Evolutionary conservation across 495 filamentous ascomycete species (phyloP).

Genomic region (Penicillium maclennaniae): DNA sequence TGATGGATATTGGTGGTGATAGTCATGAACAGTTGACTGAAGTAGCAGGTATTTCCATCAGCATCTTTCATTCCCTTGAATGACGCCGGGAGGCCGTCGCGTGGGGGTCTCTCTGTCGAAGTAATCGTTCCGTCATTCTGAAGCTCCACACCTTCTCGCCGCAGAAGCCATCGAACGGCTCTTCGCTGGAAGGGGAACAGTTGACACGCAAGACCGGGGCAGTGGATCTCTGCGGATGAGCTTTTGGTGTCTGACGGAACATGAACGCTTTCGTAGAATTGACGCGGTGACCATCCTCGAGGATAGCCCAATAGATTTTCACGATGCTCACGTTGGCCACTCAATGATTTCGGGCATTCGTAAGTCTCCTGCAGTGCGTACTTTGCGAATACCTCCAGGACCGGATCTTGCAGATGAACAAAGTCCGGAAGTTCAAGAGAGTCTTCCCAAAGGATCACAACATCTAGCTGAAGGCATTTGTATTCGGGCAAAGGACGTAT

Average conservation of each 20-base stretch:
- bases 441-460: conserved; percentile 37
- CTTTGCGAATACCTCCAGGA: conserved; percentile 25
- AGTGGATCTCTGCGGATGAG: conserved; percentile 39
- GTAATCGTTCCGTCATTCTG: conserved; percentile 27
- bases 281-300: conserved; percentile 45
- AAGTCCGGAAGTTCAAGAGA: conserved; percentile 30
- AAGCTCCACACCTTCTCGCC: conserved; percentile 51
- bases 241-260: conserved; percentile 44
- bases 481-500: conserved; percentile 14
- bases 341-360: not conserved
- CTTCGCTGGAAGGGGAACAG: conserved; percentile 71
- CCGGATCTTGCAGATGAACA: conserved; percentile 13
- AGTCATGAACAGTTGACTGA: conserved; percentile 63
- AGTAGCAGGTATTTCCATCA: conserved; percentile 49
- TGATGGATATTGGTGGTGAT: conserved; percentile 49
- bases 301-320: conserved; percentile 11
- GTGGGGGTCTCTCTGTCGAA: conserved; percentile 10
- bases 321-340: conserved; percentile 2
- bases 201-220: conserved; percentile 41
- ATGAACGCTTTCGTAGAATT: conserved; percentile 65
- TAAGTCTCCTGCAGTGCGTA: conserved; percentile 27
- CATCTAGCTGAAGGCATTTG: conserved; percentile 25
- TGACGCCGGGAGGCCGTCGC: conserved; percentile 27
- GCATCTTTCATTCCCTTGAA: conserved; percentile 42
- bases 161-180: conserved; percentile 66